These are phyloP conservation scores for Nitzschia putrida DNA, from an alignment of 108 stramenopile species.

Conservation along the genomic window DNA sequence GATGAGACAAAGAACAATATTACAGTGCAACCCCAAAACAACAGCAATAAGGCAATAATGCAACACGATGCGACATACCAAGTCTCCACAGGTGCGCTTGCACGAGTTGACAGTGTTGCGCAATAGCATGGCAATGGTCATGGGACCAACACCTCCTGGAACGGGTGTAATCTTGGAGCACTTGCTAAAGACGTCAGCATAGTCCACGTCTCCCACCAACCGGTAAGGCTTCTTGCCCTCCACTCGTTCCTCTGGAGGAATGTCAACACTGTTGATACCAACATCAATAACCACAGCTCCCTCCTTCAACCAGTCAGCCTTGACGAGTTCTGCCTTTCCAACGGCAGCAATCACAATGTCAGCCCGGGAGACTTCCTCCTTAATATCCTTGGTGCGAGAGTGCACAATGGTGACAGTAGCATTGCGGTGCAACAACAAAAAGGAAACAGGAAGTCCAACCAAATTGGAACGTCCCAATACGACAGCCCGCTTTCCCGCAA, in stretches of 20 bases:
- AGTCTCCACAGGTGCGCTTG: constrained; percentile 27
- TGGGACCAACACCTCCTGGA: constrained; percentile 99
- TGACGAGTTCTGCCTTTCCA: constrained; percentile 87
- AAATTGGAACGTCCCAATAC: constrained; percentile 92
- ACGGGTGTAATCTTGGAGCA: constrained; percentile 94
- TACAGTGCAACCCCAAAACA: too few relatives aligned
- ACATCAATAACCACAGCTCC: constrained; percentile 98
- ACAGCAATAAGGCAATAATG: too few relatives aligned
- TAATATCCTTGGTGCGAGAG: constrained; percentile 80
- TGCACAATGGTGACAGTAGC: constrained; percentile 97
- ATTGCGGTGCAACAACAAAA: constrained; percentile 85
- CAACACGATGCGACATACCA: neutral
- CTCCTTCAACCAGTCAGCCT: constrained; percentile 90
- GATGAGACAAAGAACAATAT: too few relatives aligned
- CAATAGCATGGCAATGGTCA: constrained; percentile 99
- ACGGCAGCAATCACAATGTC: constrained; percentile 98
- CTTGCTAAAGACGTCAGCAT: constrained; percentile 63
- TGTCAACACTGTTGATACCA: constrained; percentile 94
- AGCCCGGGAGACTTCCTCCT: constrained; percentile 67
- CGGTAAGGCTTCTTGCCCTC: constrained; percentile 71
- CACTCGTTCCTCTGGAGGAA: constrained; percentile 46
- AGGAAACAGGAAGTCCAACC: constrained; percentile 93
- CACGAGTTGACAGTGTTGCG: constrained; percentile 90
- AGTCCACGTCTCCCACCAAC: constrained; percentile 96
- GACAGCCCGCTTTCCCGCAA: constrained; percentile 92